phyloP scores from a whole-genome alignment of 768 basidiomycete genomes.

The Phanerodontia chrysosporium region DNA sequence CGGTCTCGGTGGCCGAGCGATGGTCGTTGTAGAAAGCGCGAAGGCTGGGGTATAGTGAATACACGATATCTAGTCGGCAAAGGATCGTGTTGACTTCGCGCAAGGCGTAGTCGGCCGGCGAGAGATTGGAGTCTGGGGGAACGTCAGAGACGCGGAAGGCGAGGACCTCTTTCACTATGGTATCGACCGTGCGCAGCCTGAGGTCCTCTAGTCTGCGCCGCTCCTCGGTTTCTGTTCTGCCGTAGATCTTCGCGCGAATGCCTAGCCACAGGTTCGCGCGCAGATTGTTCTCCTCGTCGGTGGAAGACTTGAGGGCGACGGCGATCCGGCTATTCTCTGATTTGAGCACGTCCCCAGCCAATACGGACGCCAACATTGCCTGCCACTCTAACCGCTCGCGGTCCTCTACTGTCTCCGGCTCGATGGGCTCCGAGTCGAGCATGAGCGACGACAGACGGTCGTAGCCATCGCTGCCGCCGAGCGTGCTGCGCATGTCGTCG shows the following conservation, averaged over 20 bases:
- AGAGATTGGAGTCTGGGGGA: conserved; percentile 30
- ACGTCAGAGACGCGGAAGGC: conserved; percentile 60
- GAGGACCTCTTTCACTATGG: conserved; percentile 79
- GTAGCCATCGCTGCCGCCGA: conserved; percentile 41
- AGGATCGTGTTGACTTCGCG: conserved; percentile 63
- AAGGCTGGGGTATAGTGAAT: conserved; percentile 82
- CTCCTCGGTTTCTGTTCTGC: conserved; percentile 79
- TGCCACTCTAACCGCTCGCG: conserved; percentile 92
- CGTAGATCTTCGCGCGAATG: conserved; percentile 81
- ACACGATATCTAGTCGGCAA: conserved; percentile 72
- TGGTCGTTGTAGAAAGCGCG: conserved; percentile 80
- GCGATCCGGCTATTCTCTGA: conserved; percentile 93
- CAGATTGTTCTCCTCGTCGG: conserved; percentile 64
- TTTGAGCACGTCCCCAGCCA: conserved; percentile 90
- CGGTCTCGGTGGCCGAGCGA: conserved; percentile 55
- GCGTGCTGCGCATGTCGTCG: conserved; percentile 50
- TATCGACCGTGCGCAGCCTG: conserved; percentile 74
- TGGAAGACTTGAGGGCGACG: conserved; percentile 58
- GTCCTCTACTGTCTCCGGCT: conserved; percentile 69
- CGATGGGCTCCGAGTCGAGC: conserved; percentile 58
- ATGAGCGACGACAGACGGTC: conserved; percentile 50
- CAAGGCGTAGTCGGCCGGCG: conserved; percentile 43
- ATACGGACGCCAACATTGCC: conserved; percentile 88
- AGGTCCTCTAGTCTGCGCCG: conserved; percentile 77
- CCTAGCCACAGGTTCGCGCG: conserved; percentile 83